phyloP scores from a whole-genome alignment of 345 rosid genomes.

The Capsella bursapastoris region DNA sequence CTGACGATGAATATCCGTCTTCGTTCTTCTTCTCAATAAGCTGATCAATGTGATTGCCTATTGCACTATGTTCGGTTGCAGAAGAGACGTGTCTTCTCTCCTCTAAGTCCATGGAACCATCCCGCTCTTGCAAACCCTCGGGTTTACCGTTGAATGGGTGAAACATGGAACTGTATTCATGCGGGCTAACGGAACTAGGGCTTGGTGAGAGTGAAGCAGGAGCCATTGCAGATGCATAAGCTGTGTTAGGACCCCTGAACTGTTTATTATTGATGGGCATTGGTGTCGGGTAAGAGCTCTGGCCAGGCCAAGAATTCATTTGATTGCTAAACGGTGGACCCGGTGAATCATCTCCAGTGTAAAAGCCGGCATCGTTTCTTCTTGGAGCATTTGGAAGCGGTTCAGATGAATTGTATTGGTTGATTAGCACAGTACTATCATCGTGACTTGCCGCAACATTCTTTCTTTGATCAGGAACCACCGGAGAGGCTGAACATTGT shows the following conservation, averaged over 20 bases:
- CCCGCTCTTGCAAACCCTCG: conserved; percentile 47
- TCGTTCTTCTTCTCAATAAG: conserved; percentile 58
- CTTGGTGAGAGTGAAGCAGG: conserved; percentile 52
- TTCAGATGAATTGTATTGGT: conserved; percentile 48
- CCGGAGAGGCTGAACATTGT: conserved; percentile 46
- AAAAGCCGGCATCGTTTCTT: conserved; percentile 39
- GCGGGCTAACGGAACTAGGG: conserved; percentile 63
- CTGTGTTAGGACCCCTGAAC: conserved; percentile 44
- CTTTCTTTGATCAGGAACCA: conserved; percentile 36
- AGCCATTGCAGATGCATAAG: conserved; percentile 51
- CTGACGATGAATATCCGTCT: conserved; percentile 45
- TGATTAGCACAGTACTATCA: conserved; percentile 26
- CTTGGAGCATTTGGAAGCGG: conserved; percentile 54
- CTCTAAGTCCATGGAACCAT: conserved; percentile 51
- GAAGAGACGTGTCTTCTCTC: conserved; percentile 63
- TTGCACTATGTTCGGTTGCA: conserved; percentile 63
- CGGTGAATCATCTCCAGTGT: conserved; percentile 22
- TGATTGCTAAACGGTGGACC: conserved; percentile 37
- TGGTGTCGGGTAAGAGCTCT: conserved; percentile 53
- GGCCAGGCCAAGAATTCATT: conserved; percentile 53
- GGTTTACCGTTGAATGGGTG: conserved; percentile 51
- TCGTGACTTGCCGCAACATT: conserved; percentile 28
- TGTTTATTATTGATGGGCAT: conserved; percentile 53
- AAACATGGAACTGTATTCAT: conserved; percentile 51
- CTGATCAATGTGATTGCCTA: conserved; percentile 62